phyloP scores from a whole-genome alignment of 2,329 filamentous ascomycete species.

The Colletotrichum limetticola region DNA sequence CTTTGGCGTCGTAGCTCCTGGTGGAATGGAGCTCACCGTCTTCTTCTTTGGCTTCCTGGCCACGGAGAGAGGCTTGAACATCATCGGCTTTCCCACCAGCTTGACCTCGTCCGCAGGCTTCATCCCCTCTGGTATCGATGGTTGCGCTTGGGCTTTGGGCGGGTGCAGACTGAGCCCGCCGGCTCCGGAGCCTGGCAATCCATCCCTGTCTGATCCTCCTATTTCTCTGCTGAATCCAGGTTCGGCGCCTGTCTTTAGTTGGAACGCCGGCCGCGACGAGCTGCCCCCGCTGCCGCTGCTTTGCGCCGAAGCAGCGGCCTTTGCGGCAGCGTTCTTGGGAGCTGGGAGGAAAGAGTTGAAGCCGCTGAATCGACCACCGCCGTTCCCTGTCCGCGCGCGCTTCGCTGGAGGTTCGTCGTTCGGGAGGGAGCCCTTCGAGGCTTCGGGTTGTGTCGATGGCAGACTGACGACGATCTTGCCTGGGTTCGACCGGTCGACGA shows the following conservation, averaged over 20 bases:
- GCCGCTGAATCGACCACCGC: constrained; percentile 76
- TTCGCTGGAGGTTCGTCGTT: constrained; percentile 75
- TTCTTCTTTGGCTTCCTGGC: constrained; percentile 79
- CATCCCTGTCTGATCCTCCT: constrained; percentile 56
- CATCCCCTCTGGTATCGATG: constrained; percentile 65
- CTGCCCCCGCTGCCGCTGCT: constrained; percentile 40
- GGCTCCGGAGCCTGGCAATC: constrained; percentile 38
- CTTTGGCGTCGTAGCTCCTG: constrained; percentile 22
- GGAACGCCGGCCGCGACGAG: constrained; percentile 53
- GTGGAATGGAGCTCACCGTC: constrained; percentile 44
- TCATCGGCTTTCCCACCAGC: constrained; percentile 80
- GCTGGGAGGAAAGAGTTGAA: constrained; percentile 90
- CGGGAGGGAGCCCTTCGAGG: constrained; percentile 39
- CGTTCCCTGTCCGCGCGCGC: constrained; percentile 65
- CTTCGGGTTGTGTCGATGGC: constrained; percentile 60
- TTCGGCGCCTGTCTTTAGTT: constrained; percentile 83
- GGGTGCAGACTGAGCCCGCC: constrained; percentile 49
- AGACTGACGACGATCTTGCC: constrained; percentile 88
- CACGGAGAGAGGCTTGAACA: constrained; percentile 91
- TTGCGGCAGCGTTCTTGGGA: constrained; percentile 73
- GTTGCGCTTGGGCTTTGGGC: constrained; percentile 53
- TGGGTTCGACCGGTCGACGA: constrained; percentile 83
- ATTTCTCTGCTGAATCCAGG: constrained; percentile 82
- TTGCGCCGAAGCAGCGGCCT: constrained; percentile 46
- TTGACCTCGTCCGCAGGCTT: constrained; percentile 73